These are phyloP conservation scores for Helenozyma rhizophorensis DNA, from an alignment of 805 yeast genomes.

Conservation along the genomic window DNA sequence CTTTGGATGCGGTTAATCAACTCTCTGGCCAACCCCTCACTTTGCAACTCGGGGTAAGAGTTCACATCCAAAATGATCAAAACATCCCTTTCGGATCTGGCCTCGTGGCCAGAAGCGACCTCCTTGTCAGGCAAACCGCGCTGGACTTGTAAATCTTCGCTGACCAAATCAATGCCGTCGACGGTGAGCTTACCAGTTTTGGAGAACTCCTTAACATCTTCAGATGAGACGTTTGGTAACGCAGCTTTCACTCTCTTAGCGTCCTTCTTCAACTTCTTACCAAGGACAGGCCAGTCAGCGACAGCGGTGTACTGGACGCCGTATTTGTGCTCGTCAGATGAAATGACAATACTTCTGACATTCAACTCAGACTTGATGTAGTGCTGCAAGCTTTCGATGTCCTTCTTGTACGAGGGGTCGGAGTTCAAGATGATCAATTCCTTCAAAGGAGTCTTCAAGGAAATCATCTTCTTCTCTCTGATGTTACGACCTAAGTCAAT, in stretches of 20 bases:
- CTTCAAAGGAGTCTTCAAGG: conserved; percentile 92
- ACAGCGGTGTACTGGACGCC: conserved; percentile 91
- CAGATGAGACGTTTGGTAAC: conserved; percentile 75
- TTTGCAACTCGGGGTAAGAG: conserved; percentile 79
- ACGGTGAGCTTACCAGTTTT: conserved; percentile 72
- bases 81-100: conserved; percentile 85
- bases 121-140: conserved; percentile 78
- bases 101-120: conserved; percentile 69
- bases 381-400: conserved; percentile 68
- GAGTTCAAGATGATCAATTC: conserved; percentile 81
- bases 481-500: conserved; percentile 94
- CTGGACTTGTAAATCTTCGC: conserved; percentile 85
- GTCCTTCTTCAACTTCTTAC: conserved; percentile 94
- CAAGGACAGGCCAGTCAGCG: conserved; percentile 98
- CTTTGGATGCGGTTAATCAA: conserved; percentile 95
- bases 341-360: conserved; percentile 80
- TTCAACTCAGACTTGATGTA: conserved; percentile 91
- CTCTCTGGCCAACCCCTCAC: conserved; percentile 96
- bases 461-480: conserved; percentile 92
- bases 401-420: conserved; percentile 68
- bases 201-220: conserved; percentile 74
- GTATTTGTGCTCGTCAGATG: conserved; percentile 85
- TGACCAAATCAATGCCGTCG: conserved; percentile 82
- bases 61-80: conserved; percentile 85
- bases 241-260: conserved; percentile 93